A percentile compares a stretch with the other conserved stretches of the same genome.
Evolutionary conservation across 2,329 filamentous ascomycete species (phyloP).

Genomic region (Diplocarpon mali): DNA sequence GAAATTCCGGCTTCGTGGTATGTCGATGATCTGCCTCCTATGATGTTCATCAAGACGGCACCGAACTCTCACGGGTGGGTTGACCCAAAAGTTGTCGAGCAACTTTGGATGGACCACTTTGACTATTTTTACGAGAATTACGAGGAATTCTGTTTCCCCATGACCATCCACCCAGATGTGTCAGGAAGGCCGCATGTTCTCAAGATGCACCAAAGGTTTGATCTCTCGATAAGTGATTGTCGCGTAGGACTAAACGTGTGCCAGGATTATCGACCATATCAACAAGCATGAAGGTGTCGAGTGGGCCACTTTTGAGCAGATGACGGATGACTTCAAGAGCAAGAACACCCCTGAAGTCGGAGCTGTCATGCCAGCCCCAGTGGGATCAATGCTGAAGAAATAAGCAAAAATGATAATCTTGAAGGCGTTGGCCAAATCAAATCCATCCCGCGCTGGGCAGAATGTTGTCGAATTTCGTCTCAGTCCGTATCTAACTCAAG

Average conservation of each 20-base stretch:
- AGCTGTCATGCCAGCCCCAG: conserved; percentile 46
- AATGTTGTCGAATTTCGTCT: no score
- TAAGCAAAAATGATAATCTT: no score
- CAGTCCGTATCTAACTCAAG: no score
- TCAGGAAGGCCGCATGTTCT: conserved; percentile 61
- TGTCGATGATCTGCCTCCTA: conserved; percentile 52
- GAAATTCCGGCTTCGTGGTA: conserved; percentile 55
- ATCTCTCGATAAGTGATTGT: conserved; percentile 30
- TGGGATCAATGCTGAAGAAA: conserved; percentile 9
- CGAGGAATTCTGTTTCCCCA: conserved; percentile 66
- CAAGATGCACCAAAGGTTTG: conserved; percentile 59
- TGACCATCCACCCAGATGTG: conserved; percentile 67
- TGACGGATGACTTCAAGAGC: conserved; percentile 62
- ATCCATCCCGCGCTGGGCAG: no score
- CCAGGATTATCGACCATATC: conserved; percentile 65
- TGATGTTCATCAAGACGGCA: conserved; percentile 62
- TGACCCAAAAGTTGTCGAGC: conserved; percentile 39
- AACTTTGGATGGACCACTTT: conserved; percentile 41
- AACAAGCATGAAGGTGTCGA: conserved; percentile 50
- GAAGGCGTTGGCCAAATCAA: no score
- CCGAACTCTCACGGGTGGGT: conserved; percentile 52
- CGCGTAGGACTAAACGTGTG: conserved; percentile 43
- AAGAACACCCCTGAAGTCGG: conserved; percentile 47
- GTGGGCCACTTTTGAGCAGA: conserved; percentile 60
- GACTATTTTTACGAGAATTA: conserved; percentile 69